Percentiles rank a stretch among this genome's conserved stretches.
Conservation (phyloP, 306 rosid genomes). For the Trifolium dubium region DNA sequence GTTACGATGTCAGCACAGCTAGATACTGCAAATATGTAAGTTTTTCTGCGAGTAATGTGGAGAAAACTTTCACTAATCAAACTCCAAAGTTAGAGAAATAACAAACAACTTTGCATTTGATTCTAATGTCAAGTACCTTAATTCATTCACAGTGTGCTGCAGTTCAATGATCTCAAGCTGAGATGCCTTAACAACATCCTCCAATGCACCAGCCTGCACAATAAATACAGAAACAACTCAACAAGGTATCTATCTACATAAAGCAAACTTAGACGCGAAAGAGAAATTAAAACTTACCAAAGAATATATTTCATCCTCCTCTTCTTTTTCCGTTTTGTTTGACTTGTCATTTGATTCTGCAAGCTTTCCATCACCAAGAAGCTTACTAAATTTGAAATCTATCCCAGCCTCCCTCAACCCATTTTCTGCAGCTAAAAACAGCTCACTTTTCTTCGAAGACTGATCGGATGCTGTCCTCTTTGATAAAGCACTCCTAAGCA, state of each 20-base stretch:
- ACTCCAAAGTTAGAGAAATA: constrained; percentile 15
- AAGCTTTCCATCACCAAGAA: constrained; percentile 57
- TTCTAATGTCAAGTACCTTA: constrained; percentile 61
- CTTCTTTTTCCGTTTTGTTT: constrained; percentile 53
- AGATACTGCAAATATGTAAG: constrained; percentile 32
- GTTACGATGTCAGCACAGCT: constrained; percentile 52
- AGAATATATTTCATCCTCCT: constrained; percentile 77
- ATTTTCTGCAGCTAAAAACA: constrained; percentile 87
- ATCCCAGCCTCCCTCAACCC: constrained; percentile 90
- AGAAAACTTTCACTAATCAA: constrained; percentile 22
- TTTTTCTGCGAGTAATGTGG: constrained; percentile 7
- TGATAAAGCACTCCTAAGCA: constrained; percentile 85
- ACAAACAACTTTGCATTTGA: constrained; percentile 37
- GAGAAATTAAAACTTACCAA: constrained; percentile 56
- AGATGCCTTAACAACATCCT: constrained; percentile 88
- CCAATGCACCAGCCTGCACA: constrained; percentile 90
- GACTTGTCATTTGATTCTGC: constrained; percentile 51
- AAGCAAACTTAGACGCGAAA: constrained; percentile 6
- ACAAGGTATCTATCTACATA: constrained; percentile 32
- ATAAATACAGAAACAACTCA: constrained; percentile 39
- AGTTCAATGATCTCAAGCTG: constrained; percentile 95
- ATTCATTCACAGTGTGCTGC: constrained; percentile 71
- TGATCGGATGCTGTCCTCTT: constrained; percentile 63
- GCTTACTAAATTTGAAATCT: constrained; percentile 84
- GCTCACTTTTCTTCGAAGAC: constrained; percentile 61